Evolutionary conservation across 129 eudicot genomes (phyloP).

Genomic region (Chrysanthemum lavandulifolium): DNA sequence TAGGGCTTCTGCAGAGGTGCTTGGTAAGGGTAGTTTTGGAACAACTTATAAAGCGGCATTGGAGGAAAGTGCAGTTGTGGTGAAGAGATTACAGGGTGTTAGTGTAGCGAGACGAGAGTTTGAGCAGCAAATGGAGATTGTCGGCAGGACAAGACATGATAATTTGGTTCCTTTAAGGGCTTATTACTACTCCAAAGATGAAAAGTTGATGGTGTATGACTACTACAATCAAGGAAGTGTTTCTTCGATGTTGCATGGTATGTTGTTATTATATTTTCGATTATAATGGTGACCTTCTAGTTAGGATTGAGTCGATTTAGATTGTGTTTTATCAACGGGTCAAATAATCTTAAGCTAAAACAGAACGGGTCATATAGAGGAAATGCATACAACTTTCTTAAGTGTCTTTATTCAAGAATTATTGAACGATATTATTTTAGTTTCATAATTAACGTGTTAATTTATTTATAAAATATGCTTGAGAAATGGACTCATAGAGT

Average conservation of each 20-base stretch:
- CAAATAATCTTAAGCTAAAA: background rate
- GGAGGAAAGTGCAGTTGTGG: conserved; percentile 82
- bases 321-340: background rate
- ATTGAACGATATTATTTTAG: no score
- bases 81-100: conserved; percentile 77
- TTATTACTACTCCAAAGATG: conserved; percentile 92
- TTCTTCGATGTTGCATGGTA: conserved; percentile 85
- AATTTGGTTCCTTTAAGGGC: conserved; percentile 85
- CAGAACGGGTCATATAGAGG: background rate
- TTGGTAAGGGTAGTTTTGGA: conserved; percentile 87
- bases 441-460: no score
- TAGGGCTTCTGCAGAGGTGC: conserved; percentile 95
- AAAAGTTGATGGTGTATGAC: conserved; percentile 89
- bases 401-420: background rate
- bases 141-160: conserved; percentile 69
- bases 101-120: conserved; percentile 64
- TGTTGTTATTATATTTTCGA: conserved; percentile 9
- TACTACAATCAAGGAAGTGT: conserved; percentile 74
- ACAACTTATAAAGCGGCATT: conserved; percentile 87
- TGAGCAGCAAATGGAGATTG: conserved; percentile 88
- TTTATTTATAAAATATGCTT: background rate
- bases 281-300: background rate
- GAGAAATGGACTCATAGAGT: background rate
- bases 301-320: background rate
- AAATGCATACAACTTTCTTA: background rate